Evolutionary conservation across 108 stramenopile species (phyloP), one percentile per base, ranked within the genome.

Genomic region (Fragilaria crotonensis): DNA sequence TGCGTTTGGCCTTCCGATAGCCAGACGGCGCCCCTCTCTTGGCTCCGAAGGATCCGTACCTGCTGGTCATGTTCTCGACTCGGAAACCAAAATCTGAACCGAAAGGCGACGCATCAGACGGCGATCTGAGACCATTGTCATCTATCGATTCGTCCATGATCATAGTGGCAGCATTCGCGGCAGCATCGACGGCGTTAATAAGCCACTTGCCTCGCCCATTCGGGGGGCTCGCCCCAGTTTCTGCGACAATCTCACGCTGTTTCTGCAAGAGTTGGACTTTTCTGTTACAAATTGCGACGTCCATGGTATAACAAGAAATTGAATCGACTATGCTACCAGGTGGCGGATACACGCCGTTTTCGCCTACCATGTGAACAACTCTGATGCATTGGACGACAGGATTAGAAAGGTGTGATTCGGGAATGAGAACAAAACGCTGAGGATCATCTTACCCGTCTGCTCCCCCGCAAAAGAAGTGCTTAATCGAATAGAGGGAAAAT

Each of bases 221-320:
- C 9, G 69, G 52, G 14, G 63, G 47, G 20, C 67, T 71, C 14
- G 14, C 11, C 28, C 90, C 90, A 27, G 76, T 66, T 29, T 84
- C 53, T 14, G 90, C 90, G 44, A 92, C 75, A 28, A 68, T 57
- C 28, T 72, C 54, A 52, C 85, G 85, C 5, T 77, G 73, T 44
- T 69, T 57, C 57, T 88, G 87, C 67, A 87, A 59, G 26, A 45
- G 48, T 25, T 58, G 63, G 72, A 92, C 62, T 25, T 57, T 17
- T 30, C 64, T 64, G 60, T 88, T 92, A 50, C 71, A 68, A 5
- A 68, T 65, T 26, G 81, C 83, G 56, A 92, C 72, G 52, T 92
- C 87, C 25, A 68, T 54, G 4, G 81, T 83, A 49, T 92, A 92
- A 56, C 88, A 92, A 27, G 78, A 71, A 61, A 92, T 92, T 2